Base-by-base conservation (phyloP, 1,284 basidiomycete genomes). In the Psilocybe mexicana region DNA sequence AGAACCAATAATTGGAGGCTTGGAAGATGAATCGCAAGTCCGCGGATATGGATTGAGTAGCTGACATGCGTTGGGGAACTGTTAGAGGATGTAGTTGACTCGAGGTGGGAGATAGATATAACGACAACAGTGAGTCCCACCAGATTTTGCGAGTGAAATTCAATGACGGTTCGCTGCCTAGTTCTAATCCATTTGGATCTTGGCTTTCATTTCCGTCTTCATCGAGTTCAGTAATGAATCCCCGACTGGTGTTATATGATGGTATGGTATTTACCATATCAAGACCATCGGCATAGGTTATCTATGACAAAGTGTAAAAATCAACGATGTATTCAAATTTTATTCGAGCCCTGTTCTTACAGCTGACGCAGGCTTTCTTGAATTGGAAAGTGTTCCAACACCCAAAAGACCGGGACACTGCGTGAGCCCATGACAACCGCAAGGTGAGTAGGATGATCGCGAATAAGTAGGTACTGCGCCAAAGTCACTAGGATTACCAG, bases 41-140 rank as follows among this genome's bases (percentile, higher is more conserved):
- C 2, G 72, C 67, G 1, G 81, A 74, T 54, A 90, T 79, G 50
- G 70, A 71, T 42, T 76, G 73, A 5, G 76, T 68, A 4, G 80
- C 76, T 7, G 69, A 62, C 35, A 81, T 76, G 18, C 85, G 80
- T 64, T 81, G 70, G 24, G 76, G 70, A 25, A 72, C 56, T 4
- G 76, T 71, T 38, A 83, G 66, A 40, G 69, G 54, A 51, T 69
- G 72, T 47, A 66, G 63, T 54, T 65, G 69, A n/a, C 61, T 59
- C 43, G 72, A 65, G 46, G 68, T 67, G 6, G 79, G 71, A 24
- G 76, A 73, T 38, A 74, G 64, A 69, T 90, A 90, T 7, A 86
- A 67, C 26, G 75, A 74, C 38, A 90, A 70, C 25, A 92, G 75
- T 3, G 79, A 82, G 66, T 91, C 90, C 86, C 87, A 92, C 89